Base-by-base conservation (phyloP, 768 basidiomycete species). In the Pleurotus cornucopiae region DNA sequence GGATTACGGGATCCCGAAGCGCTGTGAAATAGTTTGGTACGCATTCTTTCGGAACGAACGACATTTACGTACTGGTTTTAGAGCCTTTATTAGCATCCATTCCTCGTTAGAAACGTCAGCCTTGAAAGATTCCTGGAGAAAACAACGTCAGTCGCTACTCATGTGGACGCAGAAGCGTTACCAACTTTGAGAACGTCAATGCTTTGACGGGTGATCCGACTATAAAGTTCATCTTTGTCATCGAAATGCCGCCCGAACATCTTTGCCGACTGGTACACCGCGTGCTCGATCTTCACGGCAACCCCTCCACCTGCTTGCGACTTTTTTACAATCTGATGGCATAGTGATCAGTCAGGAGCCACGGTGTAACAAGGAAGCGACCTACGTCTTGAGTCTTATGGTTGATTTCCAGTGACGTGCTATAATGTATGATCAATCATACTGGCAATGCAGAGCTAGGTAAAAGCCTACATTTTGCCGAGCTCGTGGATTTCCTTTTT, bases 211-310 rank as follows among this genome's bases (percentile, higher is more conserved):
- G 91, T 89, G 67, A 99, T 88, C 58, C 89, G 88, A 53, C 93
- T 94, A 52, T 94, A 78, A 39, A 98, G 69, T 63, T 98, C 97
- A 68, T 98, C 95, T 72, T 96, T 91, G 46, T 98, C 95, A 64
- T 91, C 89, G 66, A 94, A 98, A 72, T 98, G 96, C 62, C 95
- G 85, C 4, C 95, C 94, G 66, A 90, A 98, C 85, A 94, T 88
- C 73, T 94, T 96, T 25, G 94, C 86, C 21, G 90, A 89, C 72
- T 98, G 90, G 70, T 98, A 94, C 9, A 95, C 88, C 3, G 94
- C 95, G 69, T 96, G 91, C 70, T 98, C 97, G 58, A 98, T 98
- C 80, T 98, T 99, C 63, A 98, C 91, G 0, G 97, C 96, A 12
- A 98, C 95, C 66, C 97, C 96, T 47, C 82, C 95, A 64, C 94